Percentiles rank a stretch among this genome's conserved stretches.
phyloP scores from a whole-genome alignment of 768 basidiomycete genomes.

The Panaeolus papilionaceus region DNA sequence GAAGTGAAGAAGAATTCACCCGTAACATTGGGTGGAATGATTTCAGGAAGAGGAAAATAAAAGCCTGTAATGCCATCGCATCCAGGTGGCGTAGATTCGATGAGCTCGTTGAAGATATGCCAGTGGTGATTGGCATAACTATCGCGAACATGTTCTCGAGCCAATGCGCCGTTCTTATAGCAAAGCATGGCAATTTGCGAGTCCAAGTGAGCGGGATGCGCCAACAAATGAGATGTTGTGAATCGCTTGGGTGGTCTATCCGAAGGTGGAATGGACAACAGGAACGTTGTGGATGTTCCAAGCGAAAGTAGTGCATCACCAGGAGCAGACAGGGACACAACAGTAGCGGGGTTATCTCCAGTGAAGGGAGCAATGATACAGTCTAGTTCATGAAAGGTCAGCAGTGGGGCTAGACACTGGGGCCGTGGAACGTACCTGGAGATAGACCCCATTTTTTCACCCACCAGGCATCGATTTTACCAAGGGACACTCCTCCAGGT shows the following conservation, averaged over 20 bases:
- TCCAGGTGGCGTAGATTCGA: conserved; percentile 59
- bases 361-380: conserved; percentile 87
- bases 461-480: conserved; percentile 74
- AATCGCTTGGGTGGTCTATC: conserved; percentile 69
- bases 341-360: conserved; percentile 89
- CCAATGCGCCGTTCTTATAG: conserved; percentile 88
- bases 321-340: conserved; percentile 73
- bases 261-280: conserved; percentile 76
- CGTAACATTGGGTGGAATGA: conserved; percentile 79
- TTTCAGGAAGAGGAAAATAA: conserved; percentile 87
- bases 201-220: conserved; percentile 65
- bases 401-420: background rate
- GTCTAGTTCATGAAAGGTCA: conserved; percentile 43
- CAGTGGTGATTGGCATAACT: conserved; percentile 65
- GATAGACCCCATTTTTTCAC: conserved; percentile 77
- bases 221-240: conserved; percentile 77
- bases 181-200: conserved; percentile 90
- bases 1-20: conserved; percentile 73
- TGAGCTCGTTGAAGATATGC: conserved; percentile 71
- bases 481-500: conserved; percentile 71
- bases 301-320: conserved; percentile 87
- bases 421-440: conserved; percentile 48
- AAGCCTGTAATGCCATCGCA: conserved; percentile 70
- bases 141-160: conserved; percentile 79
- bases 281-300: conserved; percentile 88